Conservation (phyloP, 805 yeast species). For the Lipomyces mesembrius region DNA sequence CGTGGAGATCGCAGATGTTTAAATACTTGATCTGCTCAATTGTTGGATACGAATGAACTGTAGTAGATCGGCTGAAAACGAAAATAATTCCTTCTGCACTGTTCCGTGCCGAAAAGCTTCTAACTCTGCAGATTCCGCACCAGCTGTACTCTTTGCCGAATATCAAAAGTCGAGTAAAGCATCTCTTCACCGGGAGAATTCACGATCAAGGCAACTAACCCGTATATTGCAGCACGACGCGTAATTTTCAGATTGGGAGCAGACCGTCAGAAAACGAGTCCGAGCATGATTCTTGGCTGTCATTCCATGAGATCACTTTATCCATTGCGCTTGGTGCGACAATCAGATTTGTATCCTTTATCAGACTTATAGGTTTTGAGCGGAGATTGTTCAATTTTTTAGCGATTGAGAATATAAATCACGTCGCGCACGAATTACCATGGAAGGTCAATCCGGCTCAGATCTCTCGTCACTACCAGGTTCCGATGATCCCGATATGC, state of each 20-base stretch:
- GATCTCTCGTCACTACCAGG: slow-evolving; percentile 28
- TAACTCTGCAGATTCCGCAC: background rate
- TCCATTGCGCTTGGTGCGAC: background rate
- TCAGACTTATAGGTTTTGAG: background rate
- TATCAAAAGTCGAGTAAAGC: background rate
- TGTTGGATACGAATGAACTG: background rate
- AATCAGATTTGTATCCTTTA: background rate
- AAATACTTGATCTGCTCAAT: background rate
- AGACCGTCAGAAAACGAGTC: too few relatives aligned
- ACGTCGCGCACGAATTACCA: background rate
- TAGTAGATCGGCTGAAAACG: background rate
- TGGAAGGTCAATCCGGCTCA: slow-evolving; percentile 17
- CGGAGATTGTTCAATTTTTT: background rate
- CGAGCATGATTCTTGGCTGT: too few relatives aligned
- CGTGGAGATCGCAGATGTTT: background rate
- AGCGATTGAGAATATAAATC: background rate
- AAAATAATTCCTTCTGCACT: background rate
- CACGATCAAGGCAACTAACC: slow-evolving; percentile 6
- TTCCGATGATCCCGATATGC: slow-evolving; percentile 14
- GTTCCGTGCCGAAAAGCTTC: background rate
- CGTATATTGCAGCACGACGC: slow-evolving; percentile 10
- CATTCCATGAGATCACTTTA: too few relatives aligned
- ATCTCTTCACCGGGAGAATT: background rate
- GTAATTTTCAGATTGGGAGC: slow-evolving; percentile 5
- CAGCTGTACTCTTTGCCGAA: too few relatives aligned